Conservation (phyloP, 768 basidiomycete species). For the Xerocomellus chrysenteron region DNA sequence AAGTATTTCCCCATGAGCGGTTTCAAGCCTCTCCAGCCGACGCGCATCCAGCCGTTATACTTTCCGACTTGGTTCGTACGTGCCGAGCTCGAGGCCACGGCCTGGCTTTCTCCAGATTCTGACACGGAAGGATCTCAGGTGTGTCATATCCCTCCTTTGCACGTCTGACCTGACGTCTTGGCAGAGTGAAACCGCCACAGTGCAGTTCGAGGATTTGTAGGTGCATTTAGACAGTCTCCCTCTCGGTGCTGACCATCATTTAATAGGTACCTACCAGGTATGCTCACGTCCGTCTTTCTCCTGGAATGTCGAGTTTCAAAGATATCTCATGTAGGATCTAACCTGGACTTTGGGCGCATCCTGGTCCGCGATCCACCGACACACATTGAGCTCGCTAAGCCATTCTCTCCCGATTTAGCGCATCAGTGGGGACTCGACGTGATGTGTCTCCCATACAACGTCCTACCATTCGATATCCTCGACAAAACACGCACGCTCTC, state of each 20-base stretch:
- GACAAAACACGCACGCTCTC: slow-evolving; percentile 38
- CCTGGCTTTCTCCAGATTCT: slow-evolving; percentile 26
- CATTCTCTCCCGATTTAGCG: slow-evolving; percentile 48
- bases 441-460: slow-evolving; percentile 54
- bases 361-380: slow-evolving; percentile 35
- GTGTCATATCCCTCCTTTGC: slow-evolving; percentile 5
- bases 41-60: slow-evolving; percentile 52
- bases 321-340: slow-evolving; percentile 12
- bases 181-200: slow-evolving; percentile 33
- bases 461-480: slow-evolving; percentile 52
- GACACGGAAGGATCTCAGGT: slow-evolving; percentile 27
- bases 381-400: slow-evolving; percentile 33
- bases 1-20: slow-evolving; percentile 39
- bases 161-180: slow-evolving; percentile 9
- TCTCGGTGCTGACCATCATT: slow-evolving; percentile 13
- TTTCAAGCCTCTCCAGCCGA: slow-evolving; percentile 42
- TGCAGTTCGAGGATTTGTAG: slow-evolving; percentile 46
- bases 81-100: slow-evolving; percentile 46
- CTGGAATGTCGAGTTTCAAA: background rate
- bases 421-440: slow-evolving; percentile 50
- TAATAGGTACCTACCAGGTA: slow-evolving; percentile 33
- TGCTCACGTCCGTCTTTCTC: background rate
- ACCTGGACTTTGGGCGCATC: slow-evolving; percentile 41
- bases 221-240: slow-evolving; percentile 25
- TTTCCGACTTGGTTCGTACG: slow-evolving; percentile 65